phyloP scores from a whole-genome alignment of 2,329 filamentous ascomycete genomes.

The Monosporascus sp. region DNA sequence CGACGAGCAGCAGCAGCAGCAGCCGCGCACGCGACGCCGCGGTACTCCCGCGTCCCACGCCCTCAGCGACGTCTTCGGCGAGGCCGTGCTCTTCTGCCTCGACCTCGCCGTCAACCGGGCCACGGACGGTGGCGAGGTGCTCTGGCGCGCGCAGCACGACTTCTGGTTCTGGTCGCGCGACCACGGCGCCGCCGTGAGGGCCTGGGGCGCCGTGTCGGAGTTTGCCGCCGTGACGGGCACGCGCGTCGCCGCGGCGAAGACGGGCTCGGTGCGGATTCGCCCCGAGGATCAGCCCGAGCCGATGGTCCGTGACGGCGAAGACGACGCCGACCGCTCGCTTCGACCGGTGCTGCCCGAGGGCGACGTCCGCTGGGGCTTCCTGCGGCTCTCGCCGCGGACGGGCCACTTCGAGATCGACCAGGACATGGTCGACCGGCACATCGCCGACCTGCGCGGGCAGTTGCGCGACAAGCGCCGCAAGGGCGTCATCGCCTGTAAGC shows the following conservation, averaged over 20 bases:
- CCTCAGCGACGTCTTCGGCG: constrained; percentile 41
- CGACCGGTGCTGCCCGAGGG: constrained; percentile 40
- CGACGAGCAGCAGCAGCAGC: constrained; percentile 16
- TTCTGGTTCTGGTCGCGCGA: constrained; percentile 43
- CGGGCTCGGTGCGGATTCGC: constrained; percentile 33
- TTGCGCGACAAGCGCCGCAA: constrained; percentile 31
- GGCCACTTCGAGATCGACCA: constrained; percentile 51
- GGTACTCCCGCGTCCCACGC: constrained; percentile 42
- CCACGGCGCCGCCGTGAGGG: constrained; percentile 28
- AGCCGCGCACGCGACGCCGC: constrained; percentile 34
- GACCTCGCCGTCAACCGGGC: constrained; percentile 40
- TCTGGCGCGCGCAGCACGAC: constrained; percentile 45
- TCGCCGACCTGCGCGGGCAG: constrained; percentile 49
- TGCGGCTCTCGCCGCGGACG: constrained; percentile 41
- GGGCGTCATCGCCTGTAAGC: too few species aligned
- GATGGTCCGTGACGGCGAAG: constrained; percentile 4
- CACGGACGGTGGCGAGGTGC: constrained; percentile 35
- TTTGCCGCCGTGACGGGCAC: constrained; percentile 39
- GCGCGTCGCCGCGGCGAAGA: constrained; percentile 36
- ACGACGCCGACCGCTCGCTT: too few species aligned
- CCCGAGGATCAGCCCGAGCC: constrained; percentile 11
- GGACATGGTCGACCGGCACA: constrained; percentile 46
- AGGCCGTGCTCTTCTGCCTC: constrained; percentile 42
- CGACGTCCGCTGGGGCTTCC: constrained; percentile 51
- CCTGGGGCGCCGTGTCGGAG: constrained; percentile 38